These are phyloP conservation scores for Polyporus arcularius DNA, from an alignment of 768 basidiomycete genomes.

Conservation along the genomic window DNA sequence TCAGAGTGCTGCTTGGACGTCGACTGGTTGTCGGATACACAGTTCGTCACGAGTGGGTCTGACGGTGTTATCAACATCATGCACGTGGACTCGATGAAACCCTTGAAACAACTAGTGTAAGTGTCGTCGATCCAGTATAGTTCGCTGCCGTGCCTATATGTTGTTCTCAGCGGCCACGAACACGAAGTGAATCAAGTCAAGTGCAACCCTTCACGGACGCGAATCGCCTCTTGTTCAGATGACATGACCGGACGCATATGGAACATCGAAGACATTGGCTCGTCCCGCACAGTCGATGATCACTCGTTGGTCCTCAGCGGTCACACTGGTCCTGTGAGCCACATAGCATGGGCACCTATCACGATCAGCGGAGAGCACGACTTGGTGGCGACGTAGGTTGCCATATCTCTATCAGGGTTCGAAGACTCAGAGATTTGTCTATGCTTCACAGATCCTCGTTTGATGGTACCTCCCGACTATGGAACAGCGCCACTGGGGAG, in stretches of 20 bases:
- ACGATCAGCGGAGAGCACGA: conserved; percentile 52
- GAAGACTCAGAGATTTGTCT: conserved; percentile 1
- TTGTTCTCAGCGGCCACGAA: conserved; percentile 59
- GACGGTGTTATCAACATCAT: conserved; percentile 66
- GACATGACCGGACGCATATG: conserved; percentile 79
- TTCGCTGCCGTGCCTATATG: background rate
- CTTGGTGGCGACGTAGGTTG: conserved; percentile 68
- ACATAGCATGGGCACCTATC: conserved; percentile 68
- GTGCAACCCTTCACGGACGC: conserved; percentile 63
- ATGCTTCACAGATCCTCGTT: conserved; percentile 64
- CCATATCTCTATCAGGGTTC: background rate
- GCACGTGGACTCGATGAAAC: conserved; percentile 50
- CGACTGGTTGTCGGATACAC: conserved; percentile 73
- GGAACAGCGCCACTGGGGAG: conserved; percentile 78
- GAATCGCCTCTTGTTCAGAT: conserved; percentile 80
- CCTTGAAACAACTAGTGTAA: conserved; percentile 65
- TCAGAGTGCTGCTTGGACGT: conserved; percentile 79
- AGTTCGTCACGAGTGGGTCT: conserved; percentile 74
- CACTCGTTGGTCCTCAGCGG: conserved; percentile 51
- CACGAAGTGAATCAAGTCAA: conserved; percentile 81
- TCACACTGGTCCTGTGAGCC: conserved; percentile 65
- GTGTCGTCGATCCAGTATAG: conserved; percentile 25
- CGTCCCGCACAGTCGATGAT: conserved; percentile 33
- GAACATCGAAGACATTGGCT: conserved; percentile 54
- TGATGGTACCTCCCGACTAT: conserved; percentile 77